Conservation (phyloP, 2,329 filamentous ascomycete genomes). For the Metarhizium sp. region DNA sequence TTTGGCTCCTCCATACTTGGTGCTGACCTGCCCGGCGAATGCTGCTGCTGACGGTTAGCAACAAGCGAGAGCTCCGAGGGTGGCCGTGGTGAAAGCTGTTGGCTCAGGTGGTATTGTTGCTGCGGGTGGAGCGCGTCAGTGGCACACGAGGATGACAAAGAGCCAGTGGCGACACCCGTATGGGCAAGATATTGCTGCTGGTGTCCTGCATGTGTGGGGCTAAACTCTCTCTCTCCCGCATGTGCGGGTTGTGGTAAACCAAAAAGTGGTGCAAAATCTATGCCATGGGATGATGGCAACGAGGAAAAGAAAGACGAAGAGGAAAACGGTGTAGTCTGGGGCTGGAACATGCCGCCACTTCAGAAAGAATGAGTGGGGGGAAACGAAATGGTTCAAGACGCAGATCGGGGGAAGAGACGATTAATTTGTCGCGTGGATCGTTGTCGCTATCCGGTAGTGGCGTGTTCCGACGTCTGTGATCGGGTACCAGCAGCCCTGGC, state of each 20-base stretch:
- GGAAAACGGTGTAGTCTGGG: constrained; percentile 39
- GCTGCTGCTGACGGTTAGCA: constrained; percentile 7
- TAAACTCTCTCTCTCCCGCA: constrained; percentile 4
- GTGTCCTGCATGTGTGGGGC: constrained; percentile 6
- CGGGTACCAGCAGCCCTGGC: constrained; percentile 5
- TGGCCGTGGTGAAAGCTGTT: constrained; percentile 2
- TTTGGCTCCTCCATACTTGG: constrained; percentile 25
- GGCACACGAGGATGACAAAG: constrained; percentile 6
- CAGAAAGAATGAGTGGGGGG: neutral
- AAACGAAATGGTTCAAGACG: neutral
- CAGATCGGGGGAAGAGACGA: neutral
- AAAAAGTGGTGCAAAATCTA: constrained; percentile 17
- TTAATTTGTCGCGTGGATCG: neutral
- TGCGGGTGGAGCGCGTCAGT: constrained; percentile 6
- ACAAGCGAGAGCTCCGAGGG: constrained; percentile 5
- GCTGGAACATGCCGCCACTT: constrained; percentile 41
- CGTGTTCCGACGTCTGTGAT: neutral
- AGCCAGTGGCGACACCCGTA: constrained; percentile 3
- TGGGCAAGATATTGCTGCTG: constrained; percentile 7
- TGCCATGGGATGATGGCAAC: constrained; percentile 25
- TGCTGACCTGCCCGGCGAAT: constrained; percentile 9
- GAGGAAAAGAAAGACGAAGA: constrained; percentile 30
- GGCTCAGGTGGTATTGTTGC: constrained; percentile 5
- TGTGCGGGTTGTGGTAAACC: constrained; percentile 9
- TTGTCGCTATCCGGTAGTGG: constrained; percentile 1